Evolutionary conservation across 805 yeast species (phyloP), one percentile per base, ranked within the genome.

Genomic region (Cyberlindnera veronae): DNA sequence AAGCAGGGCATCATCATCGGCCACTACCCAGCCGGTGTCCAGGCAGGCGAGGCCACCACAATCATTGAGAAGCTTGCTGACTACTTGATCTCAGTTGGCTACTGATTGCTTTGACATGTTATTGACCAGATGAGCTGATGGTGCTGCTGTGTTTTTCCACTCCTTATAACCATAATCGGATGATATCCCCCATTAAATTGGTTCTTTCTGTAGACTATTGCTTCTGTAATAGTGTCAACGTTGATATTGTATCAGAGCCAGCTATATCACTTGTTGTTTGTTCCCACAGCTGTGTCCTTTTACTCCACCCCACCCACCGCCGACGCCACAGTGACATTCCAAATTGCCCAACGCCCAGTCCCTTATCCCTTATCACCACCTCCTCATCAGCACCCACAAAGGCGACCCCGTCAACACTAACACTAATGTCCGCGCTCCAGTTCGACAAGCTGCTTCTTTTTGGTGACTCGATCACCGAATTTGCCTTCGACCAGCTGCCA

Each of bases 41-140:
- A 82, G 63, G 87, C 98, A 23, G 96, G 95, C 54, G 96, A 87
- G 61, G 98, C 98, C 38, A 85, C 97, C 44, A 79, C 84, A 57
- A 85, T 90, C 49, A 96, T 91, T 42, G 99, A 93, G 66, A 91
- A 88, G 60, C 75, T 93, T 70, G 98, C 95, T 34, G 98, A 93
- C 63, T 90, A 93, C 61, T 76, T 93, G 67, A 88, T 91, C 61
- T 72, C 88, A 57, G 91, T 84, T 39, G 85, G 88, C 44, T 90
- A 86, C 66, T 91, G 73, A 42, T 30, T 18, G 16, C 13, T 11
- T n/a, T n/a, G n/a, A n/a, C n/a, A n/a, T n/a, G n/a, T n/a, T n/a
- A n/a, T n/a, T n/a, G n/a, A n/a, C n/a, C n/a, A n/a, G n/a, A 24
- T 24, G 28, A 12, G 14, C 12, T 24, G 28, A 10, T 24, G 28